Evolutionary conservation across 345 rosid species (phyloP), one percentile per base, ranked within the genome.

Genomic region (Xanthoceras sorbifolium): DNA sequence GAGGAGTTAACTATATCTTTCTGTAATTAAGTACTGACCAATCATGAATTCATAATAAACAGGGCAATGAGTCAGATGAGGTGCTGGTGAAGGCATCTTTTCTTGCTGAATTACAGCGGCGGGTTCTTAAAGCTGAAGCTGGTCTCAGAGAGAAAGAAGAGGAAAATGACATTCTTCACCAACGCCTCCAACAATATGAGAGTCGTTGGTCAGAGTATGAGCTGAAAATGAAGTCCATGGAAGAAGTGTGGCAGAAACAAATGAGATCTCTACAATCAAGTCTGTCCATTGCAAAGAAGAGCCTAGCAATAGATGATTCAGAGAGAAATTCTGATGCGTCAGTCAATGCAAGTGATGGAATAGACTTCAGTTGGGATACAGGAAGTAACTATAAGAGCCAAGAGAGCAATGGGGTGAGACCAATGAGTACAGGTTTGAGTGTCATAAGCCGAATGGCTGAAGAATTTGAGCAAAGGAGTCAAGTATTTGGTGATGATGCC

Each of bases 181-280:
- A 96, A 82, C 87, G 97, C 48, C 90, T 93, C 82, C 98, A 92
- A 76, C 99, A 96, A 76, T 93, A 96, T 32, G 98, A 96, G 81
- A 91, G 84, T 82, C 94, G 98, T 48, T 96, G 99, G 99, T 92
- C 94, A 23, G 99, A 96, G 70, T 93, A 93, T 44, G 98, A 96
- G 84, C 79, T 87, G 59, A 96, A 94, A 83, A 93, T 96, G 99
- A 96, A 93, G 81, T 96, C 99, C 72, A 96, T 96, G 99, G 99
- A 94, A 81, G 98, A 96, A 80, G 91, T 93, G 76, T 93, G 99
- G 98, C 99, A 96, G 78, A 96, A 96, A 80, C 98, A 96, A 87
- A 96, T 93, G 99, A 80, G 98, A 77, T 96, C 99, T 1, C 84
- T 96, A 59, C 98, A 96, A 64, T 96, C 98, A 26, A 93, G 98